These are phyloP conservation scores for Zygotorulaspora mrakii DNA, from an alignment of 1,139 yeast species.

Conservation along the genomic window DNA sequence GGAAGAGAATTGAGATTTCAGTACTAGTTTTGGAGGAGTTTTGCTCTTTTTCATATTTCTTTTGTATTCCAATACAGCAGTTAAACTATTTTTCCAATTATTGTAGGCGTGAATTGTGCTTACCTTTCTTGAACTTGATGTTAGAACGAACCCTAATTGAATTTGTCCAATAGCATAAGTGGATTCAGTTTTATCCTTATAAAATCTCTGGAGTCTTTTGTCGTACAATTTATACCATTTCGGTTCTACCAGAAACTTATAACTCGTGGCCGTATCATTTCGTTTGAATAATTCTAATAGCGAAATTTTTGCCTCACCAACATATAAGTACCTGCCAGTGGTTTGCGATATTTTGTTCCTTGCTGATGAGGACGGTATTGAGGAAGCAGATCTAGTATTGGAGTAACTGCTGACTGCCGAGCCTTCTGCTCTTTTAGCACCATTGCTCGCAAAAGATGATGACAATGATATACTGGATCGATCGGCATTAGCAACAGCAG, in stretches of 20 bases:
- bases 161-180: slow-evolving; percentile 28
- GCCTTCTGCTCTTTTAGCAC: background rate
- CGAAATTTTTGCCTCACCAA: slow-evolving; percentile 34
- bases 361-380: background rate
- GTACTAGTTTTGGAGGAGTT: background rate
- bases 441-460: background rate
- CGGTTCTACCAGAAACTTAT: slow-evolving; percentile 20
- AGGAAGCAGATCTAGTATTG: background rate
- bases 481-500: slow-evolving; percentile 7
- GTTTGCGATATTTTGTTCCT: background rate
- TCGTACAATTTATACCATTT: slow-evolving; percentile 32
- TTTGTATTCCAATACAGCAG: slow-evolving; percentile 9
- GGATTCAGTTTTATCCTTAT: slow-evolving; percentile 13
- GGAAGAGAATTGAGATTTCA: background rate
- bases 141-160: slow-evolving; percentile 25
- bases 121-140: slow-evolving; percentile 16
- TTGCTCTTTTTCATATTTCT: slow-evolving; percentile 4
- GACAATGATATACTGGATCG: slow-evolving; percentile 4
- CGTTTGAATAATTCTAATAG: slow-evolving; percentile 29
- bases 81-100: slow-evolving; percentile 22
- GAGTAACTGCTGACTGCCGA: slow-evolving; percentile 1
- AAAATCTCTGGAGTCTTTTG: slow-evolving; percentile 22
- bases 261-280: slow-evolving; percentile 19
- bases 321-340: slow-evolving; percentile 24
- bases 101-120: slow-evolving; percentile 24